Percentiles rank a stretch among this genome's conserved stretches.
Evolutionary conservation across 2,329 filamentous ascomycete species (phyloP).

Genomic region (Fusarium bactridioides): DNA sequence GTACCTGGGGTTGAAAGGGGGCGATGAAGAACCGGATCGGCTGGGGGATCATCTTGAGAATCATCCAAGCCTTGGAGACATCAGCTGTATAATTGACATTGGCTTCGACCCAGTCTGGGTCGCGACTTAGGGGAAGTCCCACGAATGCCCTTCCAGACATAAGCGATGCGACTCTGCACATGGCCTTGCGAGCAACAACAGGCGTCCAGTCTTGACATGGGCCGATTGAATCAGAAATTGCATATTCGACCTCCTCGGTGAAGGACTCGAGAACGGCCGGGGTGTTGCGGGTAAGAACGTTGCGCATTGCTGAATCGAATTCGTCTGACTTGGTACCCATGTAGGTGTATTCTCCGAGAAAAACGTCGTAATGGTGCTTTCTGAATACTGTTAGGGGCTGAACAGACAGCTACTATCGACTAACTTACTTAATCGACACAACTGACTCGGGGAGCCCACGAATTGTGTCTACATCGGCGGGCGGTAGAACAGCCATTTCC

Average conservation of each 20-base stretch:
- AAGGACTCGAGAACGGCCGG: background rate
- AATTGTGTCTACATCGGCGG: background rate
- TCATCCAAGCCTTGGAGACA: background rate
- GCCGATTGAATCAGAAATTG: background rate
- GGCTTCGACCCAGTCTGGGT: background rate
- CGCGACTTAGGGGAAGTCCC: background rate
- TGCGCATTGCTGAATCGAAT: background rate
- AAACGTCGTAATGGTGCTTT: background rate
- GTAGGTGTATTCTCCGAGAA: background rate
- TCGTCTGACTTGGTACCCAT: background rate
- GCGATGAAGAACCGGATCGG: background rate
- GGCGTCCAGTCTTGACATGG: background rate
- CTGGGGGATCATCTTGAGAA: background rate
- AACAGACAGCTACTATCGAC: no score
- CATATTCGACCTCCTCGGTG: background rate
- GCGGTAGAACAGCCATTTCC: background rate
- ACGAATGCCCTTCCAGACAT: background rate
- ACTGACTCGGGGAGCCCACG: background rate
- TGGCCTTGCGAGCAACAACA: background rate
- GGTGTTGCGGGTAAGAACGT: background rate
- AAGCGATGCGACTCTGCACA: background rate
- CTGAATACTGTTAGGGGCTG: background rate
- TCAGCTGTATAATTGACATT: background rate
- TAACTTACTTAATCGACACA: background rate
- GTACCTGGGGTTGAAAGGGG: background rate